Evolutionary conservation across 495 filamentous ascomycete species (phyloP), one percentile per base, ranked within the genome.

Genomic region (Hapsidospora chrysogenum): DNA sequence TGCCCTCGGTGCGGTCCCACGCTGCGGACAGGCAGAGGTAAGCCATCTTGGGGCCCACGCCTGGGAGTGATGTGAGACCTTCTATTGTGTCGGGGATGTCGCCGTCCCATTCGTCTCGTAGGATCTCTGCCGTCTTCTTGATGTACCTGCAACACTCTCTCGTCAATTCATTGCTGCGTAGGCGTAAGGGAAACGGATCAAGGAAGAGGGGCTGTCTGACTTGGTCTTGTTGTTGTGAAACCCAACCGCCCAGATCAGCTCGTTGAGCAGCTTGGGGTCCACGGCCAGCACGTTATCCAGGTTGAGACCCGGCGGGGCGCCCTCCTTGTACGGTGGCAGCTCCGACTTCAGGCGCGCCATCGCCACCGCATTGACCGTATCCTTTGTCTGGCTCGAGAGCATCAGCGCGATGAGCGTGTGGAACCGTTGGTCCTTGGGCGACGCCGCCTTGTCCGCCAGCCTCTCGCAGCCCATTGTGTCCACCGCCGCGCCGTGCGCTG

Each of bases 401-500:
- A 99, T 96, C 35, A 99, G 61, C 2, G 87, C 74, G 18, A 92
- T 70, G 18, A 99, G 67, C 3, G 84, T 96, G 40, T 99, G 89
- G 51, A 92, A 93, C 2, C 92, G 72, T 41, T 72, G 72, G 49
- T 87, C 82, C 41, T 64, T 52, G 22, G 75, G 63, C 15, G 58
- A 61, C 1, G 58, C 57, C 17, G 49, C 50, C 0, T 57, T 41
- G 25, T 68, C 57, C 0, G 77, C 82, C 1, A 95, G 66, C 10
- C 76, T 70, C 41, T 87, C 84, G 50, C 89, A 97, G 14, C 89
- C 89, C 89, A 97, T 95, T 0, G 92, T 95, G 57, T 97, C 89
- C 1, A 97, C 89, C 1, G 87, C 82, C 3, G 89, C 89, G 37
- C 66, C 58, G 31, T 57, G 49, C 2, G 62, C 62, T 0, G 68